These are phyloP conservation scores for Stachybotrys chlorohalonatus DNA, from an alignment of 2,329 filamentous ascomycete species.

Conservation along the genomic window DNA sequence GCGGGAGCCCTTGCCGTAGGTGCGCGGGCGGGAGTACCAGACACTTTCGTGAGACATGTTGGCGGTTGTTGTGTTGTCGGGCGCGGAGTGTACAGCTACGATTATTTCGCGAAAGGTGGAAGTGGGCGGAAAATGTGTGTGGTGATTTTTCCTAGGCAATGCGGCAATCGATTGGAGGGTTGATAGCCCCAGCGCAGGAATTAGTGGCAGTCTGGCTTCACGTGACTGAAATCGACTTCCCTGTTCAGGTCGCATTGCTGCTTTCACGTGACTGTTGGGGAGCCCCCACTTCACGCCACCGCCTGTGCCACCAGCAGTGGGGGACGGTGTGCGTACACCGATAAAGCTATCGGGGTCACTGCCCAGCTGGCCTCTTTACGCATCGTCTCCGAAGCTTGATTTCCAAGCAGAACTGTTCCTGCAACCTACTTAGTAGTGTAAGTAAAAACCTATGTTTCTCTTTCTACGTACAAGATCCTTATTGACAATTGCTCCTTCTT, in stretches of 20 bases:
- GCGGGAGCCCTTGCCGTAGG: slow-evolving; percentile 94
- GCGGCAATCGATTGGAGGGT: slow-evolving; percentile 25
- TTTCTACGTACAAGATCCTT: neutral
- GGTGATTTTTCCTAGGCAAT: slow-evolving; percentile 18
- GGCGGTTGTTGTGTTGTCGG: slow-evolving; percentile 25
- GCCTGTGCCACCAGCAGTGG: neutral
- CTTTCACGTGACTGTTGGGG: too few relatives aligned
- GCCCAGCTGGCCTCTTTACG: slow-evolving; percentile 22
- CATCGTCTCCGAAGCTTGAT: slow-evolving; percentile 5
- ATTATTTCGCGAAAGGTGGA: slow-evolving; percentile 22
- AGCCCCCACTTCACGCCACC: neutral
- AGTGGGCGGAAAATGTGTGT: slow-evolving; percentile 31
- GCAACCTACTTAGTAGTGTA: neutral
- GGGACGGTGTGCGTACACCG: slow-evolving; percentile 1
- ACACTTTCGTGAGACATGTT: slow-evolving; percentile 79
- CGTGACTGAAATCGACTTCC: slow-evolving; percentile 6
- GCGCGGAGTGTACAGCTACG: slow-evolving; percentile 17
- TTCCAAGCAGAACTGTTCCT: slow-evolving; percentile 11
- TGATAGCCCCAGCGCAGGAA: slow-evolving; percentile 24
- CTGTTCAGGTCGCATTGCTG: too few relatives aligned
- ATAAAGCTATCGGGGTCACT: slow-evolving; percentile 8
- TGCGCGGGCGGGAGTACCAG: slow-evolving; percentile 98
- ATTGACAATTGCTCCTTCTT: neutral
- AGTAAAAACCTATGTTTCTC: neutral
- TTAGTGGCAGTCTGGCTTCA: slow-evolving; percentile 2